Conservation (phyloP, 2,329 filamentous ascomycete species). For the Phialophora expanda region DNA sequence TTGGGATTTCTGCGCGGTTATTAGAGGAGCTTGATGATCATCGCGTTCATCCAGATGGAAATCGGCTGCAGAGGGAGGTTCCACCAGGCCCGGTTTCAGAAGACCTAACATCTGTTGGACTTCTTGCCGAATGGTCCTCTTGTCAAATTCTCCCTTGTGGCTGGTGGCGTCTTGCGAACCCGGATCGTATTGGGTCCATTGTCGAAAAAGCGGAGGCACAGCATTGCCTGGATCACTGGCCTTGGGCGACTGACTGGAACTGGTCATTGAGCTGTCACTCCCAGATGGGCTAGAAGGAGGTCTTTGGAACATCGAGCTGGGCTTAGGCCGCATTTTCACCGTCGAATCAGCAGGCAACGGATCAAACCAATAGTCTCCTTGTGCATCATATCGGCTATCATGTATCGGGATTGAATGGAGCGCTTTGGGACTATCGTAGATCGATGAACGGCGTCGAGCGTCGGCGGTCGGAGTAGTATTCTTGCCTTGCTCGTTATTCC, state of each 20-base stretch:
- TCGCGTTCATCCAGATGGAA: neutral
- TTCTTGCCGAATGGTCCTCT: slow-evolving; percentile 20
- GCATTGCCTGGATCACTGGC: neutral
- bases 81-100: slow-evolving; percentile 19
- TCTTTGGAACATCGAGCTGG: slow-evolving; percentile 15
- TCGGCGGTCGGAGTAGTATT: neutral
- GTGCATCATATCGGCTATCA: slow-evolving; percentile 59
- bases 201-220: slow-evolving; percentile 9
- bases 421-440: slow-evolving; percentile 24
- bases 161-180: slow-evolving; percentile 11
- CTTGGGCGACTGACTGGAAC: slow-evolving; percentile 7
- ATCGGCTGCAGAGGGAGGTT: slow-evolving; percentile 19
- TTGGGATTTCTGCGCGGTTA: slow-evolving; percentile 12
- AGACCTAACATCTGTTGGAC: slow-evolving; percentile 24
- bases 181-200: slow-evolving; percentile 32
- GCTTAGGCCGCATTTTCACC: neutral
- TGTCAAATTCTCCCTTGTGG: slow-evolving; percentile 20
- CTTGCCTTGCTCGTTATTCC: slow-evolving; percentile 18
- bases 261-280: slow-evolving; percentile 22
- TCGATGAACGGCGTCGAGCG: slow-evolving; percentile 37
- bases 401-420: slow-evolving; percentile 35
- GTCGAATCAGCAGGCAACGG: slow-evolving; percentile 16
- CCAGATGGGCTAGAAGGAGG: slow-evolving; percentile 27
- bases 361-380: slow-evolving; percentile 37
- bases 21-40: neutral